Evolutionary conservation across 2,329 filamentous ascomycete species (phyloP).

Genomic region (Botryotinia convoluta): DNA sequence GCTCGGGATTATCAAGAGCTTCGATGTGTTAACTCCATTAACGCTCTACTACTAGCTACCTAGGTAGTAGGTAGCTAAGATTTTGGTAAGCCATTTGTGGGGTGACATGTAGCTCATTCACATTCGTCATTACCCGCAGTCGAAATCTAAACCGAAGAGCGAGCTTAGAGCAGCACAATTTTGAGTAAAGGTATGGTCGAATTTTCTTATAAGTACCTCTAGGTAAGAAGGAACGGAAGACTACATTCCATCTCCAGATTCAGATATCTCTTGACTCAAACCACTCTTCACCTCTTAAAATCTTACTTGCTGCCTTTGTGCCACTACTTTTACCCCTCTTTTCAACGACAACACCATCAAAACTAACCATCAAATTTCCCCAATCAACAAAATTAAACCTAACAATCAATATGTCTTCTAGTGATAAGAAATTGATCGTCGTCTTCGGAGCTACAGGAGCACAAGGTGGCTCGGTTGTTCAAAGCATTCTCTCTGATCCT

Average conservation of each 20-base stretch:
- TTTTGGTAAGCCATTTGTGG: neutral
- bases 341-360: neutral
- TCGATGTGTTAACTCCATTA: neutral
- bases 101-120: neutral
- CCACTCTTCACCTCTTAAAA: neutral
- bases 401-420: conserved; percentile 27
- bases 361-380: neutral
- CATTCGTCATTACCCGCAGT: neutral
- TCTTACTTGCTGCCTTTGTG: neutral
- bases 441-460: conserved; percentile 50
- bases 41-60: neutral
- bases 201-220: neutral
- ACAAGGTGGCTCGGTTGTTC: conserved; percentile 53
- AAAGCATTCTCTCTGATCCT: conserved; percentile 48
- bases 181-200: neutral
- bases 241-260: neutral
- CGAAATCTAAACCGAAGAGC: neutral
- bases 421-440: conserved; percentile 42
- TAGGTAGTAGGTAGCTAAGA: neutral
- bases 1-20: neutral
- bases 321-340: conserved; percentile 5
- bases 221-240: neutral
- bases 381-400: neutral
- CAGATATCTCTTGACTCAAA: neutral
- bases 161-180: neutral